Conservation (phyloP, 345 rosid genomes). For the Psidium friedrichsthalianum region DNA sequence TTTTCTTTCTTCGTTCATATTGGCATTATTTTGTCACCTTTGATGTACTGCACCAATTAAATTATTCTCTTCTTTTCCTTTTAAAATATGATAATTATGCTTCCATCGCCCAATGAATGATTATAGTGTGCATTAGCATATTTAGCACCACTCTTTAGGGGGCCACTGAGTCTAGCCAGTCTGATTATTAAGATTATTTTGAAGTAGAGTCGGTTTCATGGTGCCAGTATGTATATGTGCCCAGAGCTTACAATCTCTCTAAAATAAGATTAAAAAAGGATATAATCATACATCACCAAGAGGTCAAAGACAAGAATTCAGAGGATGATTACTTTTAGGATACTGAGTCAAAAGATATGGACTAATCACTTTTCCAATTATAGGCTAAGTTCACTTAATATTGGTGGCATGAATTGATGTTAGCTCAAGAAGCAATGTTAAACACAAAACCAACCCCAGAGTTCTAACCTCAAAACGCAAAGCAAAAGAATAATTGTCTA, state of each 20-base stretch:
- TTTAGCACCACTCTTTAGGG: constrained; percentile 3
- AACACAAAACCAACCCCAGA: background rate
- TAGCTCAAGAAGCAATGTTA: background rate
- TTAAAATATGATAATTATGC: background rate
- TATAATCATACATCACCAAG: background rate
- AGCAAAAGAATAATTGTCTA: background rate
- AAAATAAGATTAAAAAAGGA: background rate
- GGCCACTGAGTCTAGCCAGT: background rate
- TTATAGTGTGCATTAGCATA: constrained; percentile 1
- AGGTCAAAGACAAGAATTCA: background rate
- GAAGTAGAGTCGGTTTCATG: background rate
- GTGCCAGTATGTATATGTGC: background rate
- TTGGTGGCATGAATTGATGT: background rate
- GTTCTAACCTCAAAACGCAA: background rate
- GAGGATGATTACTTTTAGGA: background rate
- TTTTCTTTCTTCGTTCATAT: background rate
- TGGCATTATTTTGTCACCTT: background rate
- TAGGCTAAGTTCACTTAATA: background rate
- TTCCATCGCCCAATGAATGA: constrained; percentile 5
- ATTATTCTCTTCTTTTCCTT: background rate
- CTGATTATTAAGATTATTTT: background rate
- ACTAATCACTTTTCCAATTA: background rate
- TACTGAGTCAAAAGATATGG: background rate
- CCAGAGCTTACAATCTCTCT: background rate
- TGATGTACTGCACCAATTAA: background rate